Base-by-base conservation (phyloP, 495 filamentous ascomycete species). In the Lophiostoma macrostomum region DNA sequence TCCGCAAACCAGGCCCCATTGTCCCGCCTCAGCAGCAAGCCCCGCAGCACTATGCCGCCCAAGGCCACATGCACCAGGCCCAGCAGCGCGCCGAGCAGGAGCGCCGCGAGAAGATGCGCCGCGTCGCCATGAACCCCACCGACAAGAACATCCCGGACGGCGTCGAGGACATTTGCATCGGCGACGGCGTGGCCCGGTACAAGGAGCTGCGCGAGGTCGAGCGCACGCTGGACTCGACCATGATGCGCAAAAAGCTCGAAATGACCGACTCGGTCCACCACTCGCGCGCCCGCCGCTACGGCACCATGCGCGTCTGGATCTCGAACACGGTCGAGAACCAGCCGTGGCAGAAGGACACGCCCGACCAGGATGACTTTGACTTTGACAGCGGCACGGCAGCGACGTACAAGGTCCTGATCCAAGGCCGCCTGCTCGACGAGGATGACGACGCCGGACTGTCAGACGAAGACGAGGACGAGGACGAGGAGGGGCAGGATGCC, bases 311-410 rank as follows among this genome's bases (percentile, higher is more conserved):
- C 56, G 82, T 99, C 49, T 97, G 90, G 89, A 85, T 99, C 56
- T 89, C 86, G 64, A 99, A 99, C 67, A 96, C 91, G 0, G 87
- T 85, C 19, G 91, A 97, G 69, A 86, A 87, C 61, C 94, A 97
- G 69, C 85, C 87, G 14, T 96, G 94, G 94, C 94, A 97, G 73
- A 77, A 74, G 13, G 80, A 74, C 52, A 72, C 56, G 5, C 69
- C 86, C 51, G 83, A 81, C 44, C 72, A 80, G 53, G 82, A 88
- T 57, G 75, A 74, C 12, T 90, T 90, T 50, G 88, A 90, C 64
- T 91, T 91, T 58, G 79, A 75, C 36, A 78, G 76, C 28, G 86
- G 80, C 51, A 71, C 76, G 28, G 80, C 84, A 39, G 80, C 84
- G 8, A 86, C 84, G 5, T 97, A 91, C 67, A 83, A 86, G 32